Conservation (phyloP, 306 rosid species). For the Prunus mongolica region DNA sequence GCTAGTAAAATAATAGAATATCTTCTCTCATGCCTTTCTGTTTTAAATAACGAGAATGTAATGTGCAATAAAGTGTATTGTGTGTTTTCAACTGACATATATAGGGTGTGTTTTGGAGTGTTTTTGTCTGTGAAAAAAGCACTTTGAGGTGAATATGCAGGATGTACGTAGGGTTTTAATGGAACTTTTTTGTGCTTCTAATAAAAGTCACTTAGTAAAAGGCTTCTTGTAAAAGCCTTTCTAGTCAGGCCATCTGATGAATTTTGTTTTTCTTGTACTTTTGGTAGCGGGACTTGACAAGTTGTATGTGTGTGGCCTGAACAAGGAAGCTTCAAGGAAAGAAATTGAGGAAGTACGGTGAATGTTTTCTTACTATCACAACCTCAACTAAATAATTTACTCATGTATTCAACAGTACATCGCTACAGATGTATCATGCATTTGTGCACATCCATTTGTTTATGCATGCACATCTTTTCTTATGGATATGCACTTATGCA, state of each 20-base stretch:
- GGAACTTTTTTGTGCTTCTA: background rate
- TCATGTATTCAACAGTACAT: background rate
- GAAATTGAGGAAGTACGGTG: conserved; percentile 82
- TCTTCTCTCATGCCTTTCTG: background rate
- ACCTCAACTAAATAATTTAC: conserved; percentile 18
- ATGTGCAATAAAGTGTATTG: background rate
- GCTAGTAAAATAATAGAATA: background rate
- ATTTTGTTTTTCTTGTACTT: conserved; percentile 12
- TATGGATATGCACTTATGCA: background rate
- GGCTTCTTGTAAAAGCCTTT: background rate
- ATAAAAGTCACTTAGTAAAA: background rate
- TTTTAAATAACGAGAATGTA: background rate
- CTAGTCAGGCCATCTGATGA: background rate
- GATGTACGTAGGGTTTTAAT: background rate
- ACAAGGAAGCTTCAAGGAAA: conserved; percentile 48
- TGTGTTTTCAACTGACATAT: background rate
- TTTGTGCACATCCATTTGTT: background rate
- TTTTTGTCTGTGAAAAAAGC: background rate
- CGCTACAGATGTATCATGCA: background rate
- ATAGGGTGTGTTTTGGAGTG: background rate
- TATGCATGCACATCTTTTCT: background rate
- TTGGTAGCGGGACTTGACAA: conserved; percentile 53
- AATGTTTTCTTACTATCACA: conserved; percentile 19
- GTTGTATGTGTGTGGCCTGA: conserved; percentile 61
- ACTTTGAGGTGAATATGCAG: background rate